A percentile compares a stretch with the other conserved stretches of the same genome.
These are phyloP conservation scores for Scheffersomyces ergatensis DNA, from an alignment of 805 yeast species.

Conservation along the genomic window DNA sequence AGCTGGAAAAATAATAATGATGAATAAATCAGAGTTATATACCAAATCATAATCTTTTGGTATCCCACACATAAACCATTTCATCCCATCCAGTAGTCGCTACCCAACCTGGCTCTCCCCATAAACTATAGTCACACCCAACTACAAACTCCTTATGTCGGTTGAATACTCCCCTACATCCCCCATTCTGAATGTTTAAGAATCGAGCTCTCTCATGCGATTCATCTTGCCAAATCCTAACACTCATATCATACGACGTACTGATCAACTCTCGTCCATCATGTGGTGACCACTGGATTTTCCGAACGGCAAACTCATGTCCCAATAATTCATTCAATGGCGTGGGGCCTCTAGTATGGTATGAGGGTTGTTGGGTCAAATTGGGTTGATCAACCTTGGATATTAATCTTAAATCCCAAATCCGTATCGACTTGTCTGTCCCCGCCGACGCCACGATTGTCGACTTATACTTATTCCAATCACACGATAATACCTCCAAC, in stretches of 20 bases:
- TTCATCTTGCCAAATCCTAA: slow-evolving; percentile 78
- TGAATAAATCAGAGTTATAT: too few relatives aligned
- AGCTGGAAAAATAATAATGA: too few relatives aligned
- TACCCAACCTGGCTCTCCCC: slow-evolving; percentile 97
- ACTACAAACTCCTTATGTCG: slow-evolving; percentile 85
- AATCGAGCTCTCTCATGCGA: slow-evolving; percentile 57
- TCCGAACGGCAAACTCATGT: slow-evolving; percentile 85
- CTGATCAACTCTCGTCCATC: slow-evolving; percentile 64
- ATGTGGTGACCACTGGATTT: slow-evolving; percentile 89
- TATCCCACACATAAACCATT: slow-evolving; percentile 87
- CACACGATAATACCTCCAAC: slow-evolving; percentile 74
- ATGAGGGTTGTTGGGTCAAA: slow-evolving; percentile 33
- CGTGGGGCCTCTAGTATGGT: slow-evolving; percentile 52
- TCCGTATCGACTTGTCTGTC: slow-evolving; percentile 78
- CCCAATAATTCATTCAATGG: slow-evolving; percentile 79
- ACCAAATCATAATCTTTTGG: slow-evolving; percentile 36
- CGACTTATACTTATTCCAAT: slow-evolving; percentile 87
- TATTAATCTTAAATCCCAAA: slow-evolving; percentile 87
- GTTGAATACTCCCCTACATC: slow-evolving; percentile 57
- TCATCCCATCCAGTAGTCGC: slow-evolving; percentile 97
- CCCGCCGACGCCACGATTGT: slow-evolving; percentile 83
- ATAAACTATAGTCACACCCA: slow-evolving; percentile 92
- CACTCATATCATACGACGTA: slow-evolving; percentile 90
- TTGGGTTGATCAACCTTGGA: slow-evolving; percentile 32
- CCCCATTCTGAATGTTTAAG: slow-evolving; percentile 39